These are phyloP conservation scores for Corchorus olitorius DNA, from an alignment of 345 rosid species.

Conservation along the genomic window DNA sequence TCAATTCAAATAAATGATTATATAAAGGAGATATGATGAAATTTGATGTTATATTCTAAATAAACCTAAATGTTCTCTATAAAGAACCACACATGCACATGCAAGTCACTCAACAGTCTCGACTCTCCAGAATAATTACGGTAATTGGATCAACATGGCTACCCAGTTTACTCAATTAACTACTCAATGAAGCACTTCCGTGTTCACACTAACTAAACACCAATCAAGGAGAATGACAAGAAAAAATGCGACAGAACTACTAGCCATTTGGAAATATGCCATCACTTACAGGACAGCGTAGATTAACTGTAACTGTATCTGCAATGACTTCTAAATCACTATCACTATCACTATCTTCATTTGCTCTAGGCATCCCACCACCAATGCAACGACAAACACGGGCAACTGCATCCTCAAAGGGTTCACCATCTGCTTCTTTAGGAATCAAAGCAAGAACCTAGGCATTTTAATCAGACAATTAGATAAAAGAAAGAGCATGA, in stretches of 20 bases:
- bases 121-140: not conserved
- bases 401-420: slow-evolving; percentile 35
- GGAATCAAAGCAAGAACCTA: slow-evolving; percentile 38
- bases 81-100: not conserved
- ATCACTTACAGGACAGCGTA: slow-evolving; percentile 47
- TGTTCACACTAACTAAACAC: not conserved
- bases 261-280: not conserved
- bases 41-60: not conserved
- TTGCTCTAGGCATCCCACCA: slow-evolving; percentile 33
- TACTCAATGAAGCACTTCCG: not conserved
- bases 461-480: slow-evolving; percentile 1
- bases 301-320: slow-evolving; percentile 40
- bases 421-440: slow-evolving; percentile 41
- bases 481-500: not conserved
- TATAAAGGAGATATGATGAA: not conserved
- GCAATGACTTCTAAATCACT: slow-evolving; percentile 48
- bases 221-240: not conserved
- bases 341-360: slow-evolving; percentile 42
- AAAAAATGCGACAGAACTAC: not conserved
- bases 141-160: not conserved
- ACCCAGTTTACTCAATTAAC: not conserved
- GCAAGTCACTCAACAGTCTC: not conserved
- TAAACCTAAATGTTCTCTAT: not conserved
- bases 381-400: slow-evolving; percentile 44
- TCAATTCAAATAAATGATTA: not conserved